Evolutionary conservation across 1,284 basidiomycete genomes (phyloP), one percentile per base, ranked within the genome.

Genomic region (Ceratobasidium sp.): DNA sequence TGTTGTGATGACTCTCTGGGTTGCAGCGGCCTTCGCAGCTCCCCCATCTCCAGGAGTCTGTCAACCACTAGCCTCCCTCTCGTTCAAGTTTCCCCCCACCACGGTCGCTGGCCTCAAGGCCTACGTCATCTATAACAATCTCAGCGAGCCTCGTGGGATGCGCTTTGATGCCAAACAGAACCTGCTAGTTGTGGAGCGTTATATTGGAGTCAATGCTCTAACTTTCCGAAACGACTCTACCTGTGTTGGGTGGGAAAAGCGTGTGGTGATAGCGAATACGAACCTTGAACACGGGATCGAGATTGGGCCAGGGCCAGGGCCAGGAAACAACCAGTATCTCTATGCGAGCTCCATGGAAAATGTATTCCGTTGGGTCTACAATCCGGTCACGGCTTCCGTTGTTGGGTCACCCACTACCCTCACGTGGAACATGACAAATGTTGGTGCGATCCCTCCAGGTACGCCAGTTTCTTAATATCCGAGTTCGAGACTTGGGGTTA

Each of bases 201-300:
- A 86, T 1, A 81, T 85, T 33, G 87, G 87, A 6, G 79, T 87
- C n/a, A 85, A 86, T 2, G 86, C 85, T 1, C 86, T 88, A 76
- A 81, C 75, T n/a, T 51, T 39, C 46, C 67, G 60, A 13, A 72
- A 78, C 28, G 69, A 64, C 15, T 73, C 83, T 23, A 55, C 60
- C n/a, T 79, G 80, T 63, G 67, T 76, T 6, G 86, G 87, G 4
- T 88, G 86, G 85, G 81, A 86, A 44, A 85, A 87, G 1, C 84
- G 82, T 1, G 80, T 86, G 12, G 85, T 88, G n/a, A 80, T 87
- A 42, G 70, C 81, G 23, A 86, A 86, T 72, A 42, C 84, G 9
- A 80, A 80, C 28, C 82, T 88, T 23, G 88, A 86, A 13, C 87
- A 88, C 67, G 87, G 87, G 2, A 87, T 88, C 40, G 84, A 86